These are phyloP conservation scores for Smithsoniella earleae DNA, from an alignment of 163 green algal species.

Conservation along the genomic window DNA sequence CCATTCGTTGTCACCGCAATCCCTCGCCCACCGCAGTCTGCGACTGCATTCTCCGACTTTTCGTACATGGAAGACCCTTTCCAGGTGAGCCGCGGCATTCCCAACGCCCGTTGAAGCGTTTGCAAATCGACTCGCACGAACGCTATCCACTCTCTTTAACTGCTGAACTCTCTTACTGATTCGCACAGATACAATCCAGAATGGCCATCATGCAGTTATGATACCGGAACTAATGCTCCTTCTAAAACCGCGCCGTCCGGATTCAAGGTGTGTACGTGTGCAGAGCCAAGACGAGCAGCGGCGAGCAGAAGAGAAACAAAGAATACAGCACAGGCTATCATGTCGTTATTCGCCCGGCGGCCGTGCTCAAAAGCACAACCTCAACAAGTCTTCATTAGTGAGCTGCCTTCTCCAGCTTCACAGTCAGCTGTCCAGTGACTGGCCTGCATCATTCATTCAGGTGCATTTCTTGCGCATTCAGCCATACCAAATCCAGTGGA, in stretches of 20 bases:
- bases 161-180: no score
- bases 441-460: constrained; percentile 20
- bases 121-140: neutral
- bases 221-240: no score
- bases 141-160: neutral
- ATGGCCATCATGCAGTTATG: no score
- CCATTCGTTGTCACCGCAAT: constrained; percentile 13
- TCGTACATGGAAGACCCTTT: constrained; percentile 19
- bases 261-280: no score
- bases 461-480: neutral
- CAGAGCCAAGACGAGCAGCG: neutral
- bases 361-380: neutral
- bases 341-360: constrained; percentile 1
- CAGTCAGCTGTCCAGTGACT: neutral
- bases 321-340: neutral
- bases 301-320: neutral
- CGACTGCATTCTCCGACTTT: constrained; percentile 3
- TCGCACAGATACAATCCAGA: no score
- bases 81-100: neutral
- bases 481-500: no score
- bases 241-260: no score
- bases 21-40: neutral
- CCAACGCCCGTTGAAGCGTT: neutral
- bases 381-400: constrained; percentile 19
- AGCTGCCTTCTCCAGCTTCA: constrained; percentile 18